These are phyloP conservation scores for Alternaria atra DNA, from an alignment of 2,329 filamentous ascomycete genomes.

Conservation along the genomic window DNA sequence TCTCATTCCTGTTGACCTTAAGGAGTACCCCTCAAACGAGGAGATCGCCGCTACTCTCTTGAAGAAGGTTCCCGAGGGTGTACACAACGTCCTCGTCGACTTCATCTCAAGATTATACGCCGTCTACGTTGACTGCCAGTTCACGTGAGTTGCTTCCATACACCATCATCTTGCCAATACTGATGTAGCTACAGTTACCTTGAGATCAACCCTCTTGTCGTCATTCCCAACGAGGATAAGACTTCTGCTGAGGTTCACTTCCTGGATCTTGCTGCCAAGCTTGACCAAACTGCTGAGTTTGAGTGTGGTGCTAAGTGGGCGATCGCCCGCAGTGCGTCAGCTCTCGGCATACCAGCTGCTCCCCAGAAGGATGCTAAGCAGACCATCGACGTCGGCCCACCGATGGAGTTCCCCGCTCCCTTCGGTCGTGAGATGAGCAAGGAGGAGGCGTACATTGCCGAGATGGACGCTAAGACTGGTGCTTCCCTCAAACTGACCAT, in stretches of 20 bases:
- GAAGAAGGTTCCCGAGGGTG: conserved; percentile 91
- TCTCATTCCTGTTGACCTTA: conserved; percentile 93
- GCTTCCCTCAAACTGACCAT: conserved; percentile 98
- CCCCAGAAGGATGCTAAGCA: conserved; percentile 73
- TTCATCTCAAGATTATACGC: conserved; percentile 99
- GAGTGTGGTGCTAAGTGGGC: conserved; percentile 99
- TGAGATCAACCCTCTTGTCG: conserved; percentile 98
- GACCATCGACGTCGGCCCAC: conserved; percentile 93
- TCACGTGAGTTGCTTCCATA: conserved; percentile 67
- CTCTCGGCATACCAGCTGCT: conserved; percentile 80
- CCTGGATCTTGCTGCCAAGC: conserved; percentile 97
- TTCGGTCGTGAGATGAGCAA: conserved; percentile 99
- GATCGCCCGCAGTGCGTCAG: conserved; percentile 87
- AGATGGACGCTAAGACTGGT: conserved; percentile 99
- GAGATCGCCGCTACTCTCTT: conserved; percentile 85
- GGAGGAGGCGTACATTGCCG: conserved; percentile 98
- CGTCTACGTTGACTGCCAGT: conserved; percentile 99
- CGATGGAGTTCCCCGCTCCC: conserved; percentile 98
- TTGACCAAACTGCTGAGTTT: conserved; percentile 99
- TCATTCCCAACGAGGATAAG: conserved; percentile 90
- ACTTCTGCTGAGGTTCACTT: conserved; percentile 97
- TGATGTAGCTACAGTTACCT: conserved; percentile 70
- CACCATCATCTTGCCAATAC: conserved; percentile 9
- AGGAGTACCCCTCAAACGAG: conserved; percentile 94
- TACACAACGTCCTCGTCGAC: conserved; percentile 98